Conservation (phyloP, 139 green algal genomes). For the Trebouxia sp. region DNA sequence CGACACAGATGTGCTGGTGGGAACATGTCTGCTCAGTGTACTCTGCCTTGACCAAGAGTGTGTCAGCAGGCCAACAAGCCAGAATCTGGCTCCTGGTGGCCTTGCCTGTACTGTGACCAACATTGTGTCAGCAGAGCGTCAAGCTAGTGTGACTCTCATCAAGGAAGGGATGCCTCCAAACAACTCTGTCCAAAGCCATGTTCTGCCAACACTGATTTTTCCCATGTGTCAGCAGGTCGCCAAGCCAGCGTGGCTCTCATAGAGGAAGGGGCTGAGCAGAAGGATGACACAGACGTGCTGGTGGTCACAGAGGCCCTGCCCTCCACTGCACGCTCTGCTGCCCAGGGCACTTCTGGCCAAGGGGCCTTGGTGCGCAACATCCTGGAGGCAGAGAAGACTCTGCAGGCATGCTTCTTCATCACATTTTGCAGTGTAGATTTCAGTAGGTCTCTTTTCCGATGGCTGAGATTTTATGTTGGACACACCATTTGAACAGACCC, state of each 20-base stretch:
- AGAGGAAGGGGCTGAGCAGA: background rate
- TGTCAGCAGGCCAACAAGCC: too few relatives aligned
- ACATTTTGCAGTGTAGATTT: background rate
- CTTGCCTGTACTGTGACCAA: too few relatives aligned
- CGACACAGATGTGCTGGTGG: too few relatives aligned
- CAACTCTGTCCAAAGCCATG: too few relatives aligned
- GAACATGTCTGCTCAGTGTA: too few relatives aligned
- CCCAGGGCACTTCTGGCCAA: conserved; percentile 7
- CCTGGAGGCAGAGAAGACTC: conserved; percentile 57
- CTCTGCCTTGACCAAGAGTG: too few relatives aligned
- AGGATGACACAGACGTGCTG: background rate
- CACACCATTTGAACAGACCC: too few relatives aligned
- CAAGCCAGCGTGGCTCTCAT: background rate
- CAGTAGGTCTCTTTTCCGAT: background rate
- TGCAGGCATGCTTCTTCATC: conserved; percentile 45
- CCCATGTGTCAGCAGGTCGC: background rate
- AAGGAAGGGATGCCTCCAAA: too few relatives aligned
- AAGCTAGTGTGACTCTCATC: too few relatives aligned
- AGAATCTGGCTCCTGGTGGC: too few relatives aligned
- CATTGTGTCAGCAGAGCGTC: too few relatives aligned
- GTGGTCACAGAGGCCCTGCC: conserved; percentile 37
- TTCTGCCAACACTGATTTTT: background rate
- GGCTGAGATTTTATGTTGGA: too few relatives aligned
- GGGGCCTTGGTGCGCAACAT: conserved; percentile 76
- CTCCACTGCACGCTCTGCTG: background rate